These are phyloP conservation scores for Microcos paniculata DNA, from an alignment of 345 rosid genomes.

Conservation along the genomic window DNA sequence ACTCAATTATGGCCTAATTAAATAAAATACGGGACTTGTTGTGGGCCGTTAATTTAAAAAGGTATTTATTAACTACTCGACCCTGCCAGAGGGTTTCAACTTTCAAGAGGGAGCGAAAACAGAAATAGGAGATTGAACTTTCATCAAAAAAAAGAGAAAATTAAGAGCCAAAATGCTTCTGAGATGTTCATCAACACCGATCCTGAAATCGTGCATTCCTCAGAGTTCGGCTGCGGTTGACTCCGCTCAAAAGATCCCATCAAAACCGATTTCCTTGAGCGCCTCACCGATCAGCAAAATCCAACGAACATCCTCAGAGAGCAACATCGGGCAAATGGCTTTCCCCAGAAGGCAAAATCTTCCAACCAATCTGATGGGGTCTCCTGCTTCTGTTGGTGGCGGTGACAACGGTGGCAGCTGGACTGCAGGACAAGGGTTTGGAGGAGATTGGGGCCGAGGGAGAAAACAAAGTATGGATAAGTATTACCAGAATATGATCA, in stretches of 20 bases:
- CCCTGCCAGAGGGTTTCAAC: neutral
- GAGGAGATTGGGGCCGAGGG: slow-evolving; percentile 27
- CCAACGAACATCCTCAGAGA: slow-evolving; percentile 28
- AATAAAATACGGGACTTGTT: no score
- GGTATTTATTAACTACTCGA: no score
- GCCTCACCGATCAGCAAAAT: slow-evolving; percentile 17
- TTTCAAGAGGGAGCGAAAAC: neutral
- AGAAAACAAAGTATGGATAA: slow-evolving; percentile 38
- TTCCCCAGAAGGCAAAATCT: slow-evolving; percentile 15
- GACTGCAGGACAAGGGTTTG: slow-evolving; percentile 20
- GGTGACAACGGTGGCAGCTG: slow-evolving; percentile 19
- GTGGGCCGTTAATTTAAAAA: no score
- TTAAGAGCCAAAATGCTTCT: slow-evolving; percentile 31
- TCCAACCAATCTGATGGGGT: neutral
- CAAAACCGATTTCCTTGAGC: slow-evolving; percentile 20
- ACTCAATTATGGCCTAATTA: no score
- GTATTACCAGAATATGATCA: slow-evolving; percentile 47
- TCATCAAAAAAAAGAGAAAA: neutral
- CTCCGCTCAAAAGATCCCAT: neutral
- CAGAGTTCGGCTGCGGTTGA: slow-evolving; percentile 21
- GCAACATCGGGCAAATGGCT: slow-evolving; percentile 22
- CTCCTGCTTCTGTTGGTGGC: slow-evolving; percentile 8
- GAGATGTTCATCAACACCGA: slow-evolving; percentile 38
- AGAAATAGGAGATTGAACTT: neutral
- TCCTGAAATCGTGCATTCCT: slow-evolving; percentile 16